Percentiles rank a stretch among this genome's conserved stretches.
phyloP scores from a whole-genome alignment of 2,329 filamentous ascomycete species.

The Trichoderma koningiopsis region DNA sequence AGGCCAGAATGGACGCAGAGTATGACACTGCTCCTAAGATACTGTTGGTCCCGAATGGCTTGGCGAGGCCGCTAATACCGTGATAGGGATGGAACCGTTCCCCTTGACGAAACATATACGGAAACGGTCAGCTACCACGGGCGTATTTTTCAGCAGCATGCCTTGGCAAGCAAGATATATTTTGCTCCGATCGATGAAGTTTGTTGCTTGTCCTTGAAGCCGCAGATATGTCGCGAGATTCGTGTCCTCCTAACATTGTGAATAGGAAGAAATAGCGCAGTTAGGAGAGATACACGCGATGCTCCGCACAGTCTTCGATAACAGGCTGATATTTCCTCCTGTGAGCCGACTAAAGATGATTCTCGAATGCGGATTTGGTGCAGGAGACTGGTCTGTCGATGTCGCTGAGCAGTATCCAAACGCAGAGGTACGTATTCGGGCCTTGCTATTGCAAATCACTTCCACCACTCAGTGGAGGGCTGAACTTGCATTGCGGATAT shows the following conservation, averaged over 20 bases:
- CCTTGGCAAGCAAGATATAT: constrained; percentile 65
- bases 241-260: not conserved
- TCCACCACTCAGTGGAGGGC: not conserved
- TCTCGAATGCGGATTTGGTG: constrained; percentile 73
- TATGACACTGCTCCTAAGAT: constrained; percentile 31
- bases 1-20: constrained; percentile 37
- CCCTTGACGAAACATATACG: constrained; percentile 60
- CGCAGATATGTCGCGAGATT: not conserved
- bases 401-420: constrained; percentile 65
- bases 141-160: constrained; percentile 67
- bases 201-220: constrained; percentile 31
- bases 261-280: constrained; percentile 67
- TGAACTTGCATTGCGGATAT: not conserved
- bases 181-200: constrained; percentile 74
- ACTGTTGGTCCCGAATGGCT: not conserved
- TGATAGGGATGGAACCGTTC: constrained; percentile 51
- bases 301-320: constrained; percentile 65
- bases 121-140: constrained; percentile 63
- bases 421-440: constrained; percentile 57
- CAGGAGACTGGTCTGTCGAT: constrained; percentile 70
- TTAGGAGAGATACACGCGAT: constrained; percentile 65
- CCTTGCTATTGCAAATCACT: not conserved
- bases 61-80: constrained; percentile 12
- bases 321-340: constrained; percentile 70
- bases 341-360: constrained; percentile 59